Evolutionary conservation across 352 stramenopile species (phyloP).

Genomic region (Pythium angustatum): DNA sequence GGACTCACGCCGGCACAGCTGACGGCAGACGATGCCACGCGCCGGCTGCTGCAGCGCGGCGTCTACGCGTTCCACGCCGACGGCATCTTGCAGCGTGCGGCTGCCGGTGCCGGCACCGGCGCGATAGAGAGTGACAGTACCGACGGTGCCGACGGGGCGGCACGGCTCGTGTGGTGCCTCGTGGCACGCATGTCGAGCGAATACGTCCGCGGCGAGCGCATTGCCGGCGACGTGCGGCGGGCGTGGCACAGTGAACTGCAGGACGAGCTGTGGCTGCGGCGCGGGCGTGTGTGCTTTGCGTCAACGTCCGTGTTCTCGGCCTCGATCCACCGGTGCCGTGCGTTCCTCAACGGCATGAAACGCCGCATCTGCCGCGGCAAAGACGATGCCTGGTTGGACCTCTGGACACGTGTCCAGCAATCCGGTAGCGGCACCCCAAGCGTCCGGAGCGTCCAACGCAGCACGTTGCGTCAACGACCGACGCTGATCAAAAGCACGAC

Average conservation of each 20-base stretch:
- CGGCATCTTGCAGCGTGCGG: constrained; percentile 13
- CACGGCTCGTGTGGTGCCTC: constrained; percentile 59
- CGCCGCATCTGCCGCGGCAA: constrained; percentile 32
- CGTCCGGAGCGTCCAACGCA: too few species aligned
- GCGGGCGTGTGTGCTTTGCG: constrained; percentile 51
- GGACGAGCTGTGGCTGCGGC: constrained; percentile 64
- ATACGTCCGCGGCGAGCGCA: constrained; percentile 35
- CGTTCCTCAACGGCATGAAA: constrained; percentile 67
- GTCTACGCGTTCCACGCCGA: constrained; percentile 54
- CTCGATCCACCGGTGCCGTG: constrained; percentile 43
- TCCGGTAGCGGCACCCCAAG: neutral
- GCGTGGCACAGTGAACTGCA: constrained; percentile 60
- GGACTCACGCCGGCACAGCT: constrained; percentile 55
- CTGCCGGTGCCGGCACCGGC: too few species aligned
- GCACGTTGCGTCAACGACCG: too few species aligned
- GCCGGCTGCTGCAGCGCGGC: constrained; percentile 38
- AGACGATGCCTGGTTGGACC: constrained; percentile 29
- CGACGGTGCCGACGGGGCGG: neutral
- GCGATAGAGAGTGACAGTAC: neutral
- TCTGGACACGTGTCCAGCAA: constrained; percentile 20
- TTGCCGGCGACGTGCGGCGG: constrained; percentile 39
- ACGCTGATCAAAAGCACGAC: constrained; percentile 25
- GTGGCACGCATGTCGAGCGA: constrained; percentile 56
- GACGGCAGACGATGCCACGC: constrained; percentile 33
- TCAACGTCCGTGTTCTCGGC: constrained; percentile 46